These are phyloP conservation scores for Neofusicoccum laricinum DNA, from an alignment of 2,329 filamentous ascomycete genomes.

Conservation along the genomic window DNA sequence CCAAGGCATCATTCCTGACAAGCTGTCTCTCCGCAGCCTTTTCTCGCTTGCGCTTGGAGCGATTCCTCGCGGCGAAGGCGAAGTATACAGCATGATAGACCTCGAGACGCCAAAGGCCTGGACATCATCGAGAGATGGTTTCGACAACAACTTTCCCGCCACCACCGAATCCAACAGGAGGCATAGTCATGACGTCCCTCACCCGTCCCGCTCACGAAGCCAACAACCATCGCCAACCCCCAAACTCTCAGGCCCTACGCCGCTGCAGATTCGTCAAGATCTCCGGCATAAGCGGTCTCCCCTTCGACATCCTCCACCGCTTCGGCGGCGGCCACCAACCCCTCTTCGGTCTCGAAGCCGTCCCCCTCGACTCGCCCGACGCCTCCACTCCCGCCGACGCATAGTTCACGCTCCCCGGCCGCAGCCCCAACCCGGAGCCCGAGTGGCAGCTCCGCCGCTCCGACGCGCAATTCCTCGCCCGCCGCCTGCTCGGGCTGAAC, in stretches of 20 bases:
- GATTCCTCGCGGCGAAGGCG: neutral
- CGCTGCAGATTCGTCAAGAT: neutral
- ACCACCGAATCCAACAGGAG: neutral
- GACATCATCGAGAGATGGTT: neutral
- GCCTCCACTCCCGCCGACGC: neutral
- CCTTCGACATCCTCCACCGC: neutral
- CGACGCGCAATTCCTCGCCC: neutral
- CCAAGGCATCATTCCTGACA: neutral
- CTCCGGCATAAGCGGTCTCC: neutral
- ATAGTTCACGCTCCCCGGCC: too few relatives aligned
- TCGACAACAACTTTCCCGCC: too few relatives aligned
- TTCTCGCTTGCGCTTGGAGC: neutral
- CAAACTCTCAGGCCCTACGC: neutral
- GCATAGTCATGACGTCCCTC: neutral
- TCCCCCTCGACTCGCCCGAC: neutral
- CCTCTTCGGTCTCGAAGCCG: neutral
- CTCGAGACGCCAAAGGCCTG: neutral
- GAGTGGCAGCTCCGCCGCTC: neutral
- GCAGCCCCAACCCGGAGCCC: neutral
- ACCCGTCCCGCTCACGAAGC: neutral
- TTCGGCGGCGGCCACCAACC: neutral
- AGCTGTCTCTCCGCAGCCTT: neutral
- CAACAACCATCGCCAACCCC: neutral
- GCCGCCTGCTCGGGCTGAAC: neutral
- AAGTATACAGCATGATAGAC: neutral